Base-by-base conservation (phyloP, 495 filamentous ascomycete species). In the Chlorociboria aeruginascens region DNA sequence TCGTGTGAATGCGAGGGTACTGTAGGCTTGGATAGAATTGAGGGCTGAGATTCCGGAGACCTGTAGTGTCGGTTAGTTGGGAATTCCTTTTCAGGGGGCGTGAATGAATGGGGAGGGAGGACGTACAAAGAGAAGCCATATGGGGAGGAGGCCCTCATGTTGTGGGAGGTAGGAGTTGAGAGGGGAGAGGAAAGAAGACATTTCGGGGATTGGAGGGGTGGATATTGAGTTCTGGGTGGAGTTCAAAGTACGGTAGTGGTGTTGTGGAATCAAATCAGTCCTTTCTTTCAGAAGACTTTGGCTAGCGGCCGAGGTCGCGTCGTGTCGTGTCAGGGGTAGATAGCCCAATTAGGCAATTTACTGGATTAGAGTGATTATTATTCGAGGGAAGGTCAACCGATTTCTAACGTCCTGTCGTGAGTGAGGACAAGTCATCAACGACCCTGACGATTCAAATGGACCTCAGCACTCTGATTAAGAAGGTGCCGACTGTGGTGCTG, bases 1-100 rank as follows among this genome's bases (percentile, higher is more conserved):
- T 1, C 73, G 73, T 8, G 87, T 86, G 64, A 82, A 87, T 58
- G 73, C 63, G 8, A 84, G 65, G 3, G 86, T 90, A 14, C 62
- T 43, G 68, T 89, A 92, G 61, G 84, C 76, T 67, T 95, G 89
- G 55, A 89, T 53, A 17, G 76, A 79, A 71, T 97, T 97, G 56
- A 73, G 79, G 42, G 87, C 66, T 48, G 90, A 83, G 41, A 90
- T 70, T 38, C 85, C 58, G 40, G 85, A 85, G 55, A 90, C 71
- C 86, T 92, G 54, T 7, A 31, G 39, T 32, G 54, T 40, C n/a
- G 58, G 48, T 54, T 40, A 47, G 51, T 54, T 44, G 39, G 30
- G 34, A 16, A 8, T 14, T 13, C n/a, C n/a, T n/a, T 10, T 11
- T 39, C 14, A 48, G 12, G 25, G 36, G 30, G 8, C n/a, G 46